phyloP scores from a whole-genome alignment of 192 early-diverging fungal genomes.

The Backusella tuberculispora region DNA sequence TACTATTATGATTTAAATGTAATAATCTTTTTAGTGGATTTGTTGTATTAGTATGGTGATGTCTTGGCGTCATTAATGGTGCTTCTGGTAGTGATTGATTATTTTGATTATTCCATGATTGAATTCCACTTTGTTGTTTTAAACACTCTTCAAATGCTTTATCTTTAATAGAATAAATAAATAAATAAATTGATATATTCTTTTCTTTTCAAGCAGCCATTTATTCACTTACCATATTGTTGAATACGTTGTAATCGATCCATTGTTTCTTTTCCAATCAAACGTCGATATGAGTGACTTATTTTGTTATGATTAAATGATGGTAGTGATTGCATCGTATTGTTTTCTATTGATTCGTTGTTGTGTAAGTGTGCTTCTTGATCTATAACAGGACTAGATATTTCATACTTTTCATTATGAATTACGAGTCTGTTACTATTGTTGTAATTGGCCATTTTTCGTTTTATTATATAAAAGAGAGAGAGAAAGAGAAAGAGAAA shows the following conservation, averaged over 20 bases:
- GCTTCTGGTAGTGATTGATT: not conserved
- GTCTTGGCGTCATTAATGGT: not conserved
- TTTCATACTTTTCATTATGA: slow-evolving; percentile 9
- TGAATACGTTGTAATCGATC: not conserved
- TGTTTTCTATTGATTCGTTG: not conserved
- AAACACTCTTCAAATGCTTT: slow-evolving; percentile 1
- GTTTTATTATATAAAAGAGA: no score
- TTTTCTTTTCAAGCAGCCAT: no score
- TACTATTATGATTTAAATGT: not conserved
- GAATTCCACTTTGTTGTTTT: not conserved
- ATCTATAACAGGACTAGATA: not conserved
- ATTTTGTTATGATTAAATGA: not conserved
- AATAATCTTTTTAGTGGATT: not conserved
- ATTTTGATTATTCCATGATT: not conserved
- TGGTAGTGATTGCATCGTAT: not conserved
- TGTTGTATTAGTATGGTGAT: not conserved
- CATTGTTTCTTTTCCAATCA: slow-evolving; percentile 1
- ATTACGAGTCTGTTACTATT: not conserved
- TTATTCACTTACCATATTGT: not conserved
- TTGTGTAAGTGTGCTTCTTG: not conserved
- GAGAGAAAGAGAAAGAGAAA: no score
- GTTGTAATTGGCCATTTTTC: not conserved
- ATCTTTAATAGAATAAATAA: not conserved
- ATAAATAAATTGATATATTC: not conserved
- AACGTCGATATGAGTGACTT: not conserved